These are phyloP conservation scores for Acidiella bohemica DNA, from an alignment of 495 filamentous ascomycete genomes.

Conservation along the genomic window DNA sequence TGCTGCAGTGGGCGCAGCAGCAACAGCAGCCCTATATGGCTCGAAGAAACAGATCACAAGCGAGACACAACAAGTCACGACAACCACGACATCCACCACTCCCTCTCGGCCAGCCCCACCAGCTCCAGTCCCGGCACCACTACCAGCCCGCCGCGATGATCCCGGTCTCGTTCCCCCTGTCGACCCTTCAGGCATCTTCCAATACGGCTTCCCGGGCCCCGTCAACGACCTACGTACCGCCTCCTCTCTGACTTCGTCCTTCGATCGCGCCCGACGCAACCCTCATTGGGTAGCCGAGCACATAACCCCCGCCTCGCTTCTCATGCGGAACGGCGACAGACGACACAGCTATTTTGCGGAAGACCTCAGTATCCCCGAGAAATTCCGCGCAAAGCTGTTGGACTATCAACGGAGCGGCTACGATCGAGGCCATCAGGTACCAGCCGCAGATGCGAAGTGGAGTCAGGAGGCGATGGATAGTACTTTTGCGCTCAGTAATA, in stretches of 20 bases:
- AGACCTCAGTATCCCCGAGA: slow-evolving; percentile 61
- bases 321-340: slow-evolving; percentile 62
- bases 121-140: slow-evolving; percentile 18
- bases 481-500: slow-evolving; percentile 84
- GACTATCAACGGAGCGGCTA: slow-evolving; percentile 89
- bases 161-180: slow-evolving; percentile 40
- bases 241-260: slow-evolving; percentile 64
- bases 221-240: slow-evolving; percentile 66
- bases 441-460: slow-evolving; percentile 94
- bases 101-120: slow-evolving; percentile 20
- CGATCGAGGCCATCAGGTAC: slow-evolving; percentile 67
- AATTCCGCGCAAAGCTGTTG: slow-evolving; percentile 76
- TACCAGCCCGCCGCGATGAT: slow-evolving; percentile 23
- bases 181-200: slow-evolving; percentile 77
- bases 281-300: slow-evolving; percentile 94
- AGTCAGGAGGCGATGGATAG: slow-evolving; percentile 84
- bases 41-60: slow-evolving; percentile 30
- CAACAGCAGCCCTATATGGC: slow-evolving; percentile 69
- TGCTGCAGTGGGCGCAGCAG: slow-evolving; percentile 74
- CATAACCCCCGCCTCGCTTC: slow-evolving; percentile 81
- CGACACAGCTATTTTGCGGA: slow-evolving; percentile 73
- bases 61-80: slow-evolving; percentile 34
- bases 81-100: slow-evolving; percentile 23
- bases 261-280: slow-evolving; percentile 83
- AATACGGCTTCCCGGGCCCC: slow-evolving; percentile 95